Conservation (phyloP, 2,329 filamentous ascomycete genomes). For the Alternaria consortialis region DNA sequence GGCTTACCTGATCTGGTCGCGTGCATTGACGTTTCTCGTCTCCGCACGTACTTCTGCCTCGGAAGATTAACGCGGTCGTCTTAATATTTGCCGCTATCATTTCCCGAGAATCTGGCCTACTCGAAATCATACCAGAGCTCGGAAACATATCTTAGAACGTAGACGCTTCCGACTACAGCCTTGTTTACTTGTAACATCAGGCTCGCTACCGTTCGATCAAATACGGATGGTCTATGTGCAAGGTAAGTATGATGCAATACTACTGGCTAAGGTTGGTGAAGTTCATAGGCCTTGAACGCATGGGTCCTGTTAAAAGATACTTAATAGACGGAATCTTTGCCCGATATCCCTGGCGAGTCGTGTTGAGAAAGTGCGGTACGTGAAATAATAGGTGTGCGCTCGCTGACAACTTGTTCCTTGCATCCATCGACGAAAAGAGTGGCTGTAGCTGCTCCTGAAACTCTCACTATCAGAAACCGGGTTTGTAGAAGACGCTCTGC, state of each 20-base stretch:
- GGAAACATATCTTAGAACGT: not conserved
- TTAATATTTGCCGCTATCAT: conserved; percentile 8
- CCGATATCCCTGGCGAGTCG: not conserved
- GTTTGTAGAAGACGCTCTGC: not conserved
- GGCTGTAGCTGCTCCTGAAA: not conserved
- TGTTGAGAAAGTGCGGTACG: not conserved
- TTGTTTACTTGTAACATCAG: conserved; percentile 2
- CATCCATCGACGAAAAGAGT: not conserved
- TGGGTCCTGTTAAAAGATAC: not conserved
- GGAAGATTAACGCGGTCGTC: conserved; percentile 10
- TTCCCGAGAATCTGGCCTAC: not conserved
- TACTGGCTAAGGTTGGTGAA: not conserved
- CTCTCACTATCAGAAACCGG: not conserved
- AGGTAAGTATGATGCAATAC: not conserved
- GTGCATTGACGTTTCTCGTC: conserved; percentile 8
- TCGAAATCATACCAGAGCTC: not conserved
- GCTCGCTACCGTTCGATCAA: not conserved
- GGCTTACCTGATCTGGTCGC: conserved; percentile 2
- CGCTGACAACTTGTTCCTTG: not conserved
- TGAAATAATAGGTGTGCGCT: not conserved
- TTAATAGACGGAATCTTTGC: not conserved
- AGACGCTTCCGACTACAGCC: not conserved
- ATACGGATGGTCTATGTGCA: not conserved
- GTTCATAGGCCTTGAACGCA: not conserved
- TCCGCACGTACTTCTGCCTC: conserved; percentile 14